Base-by-base conservation (phyloP, 768 basidiomycete species). In the Leccinum sublutescens region DNA sequence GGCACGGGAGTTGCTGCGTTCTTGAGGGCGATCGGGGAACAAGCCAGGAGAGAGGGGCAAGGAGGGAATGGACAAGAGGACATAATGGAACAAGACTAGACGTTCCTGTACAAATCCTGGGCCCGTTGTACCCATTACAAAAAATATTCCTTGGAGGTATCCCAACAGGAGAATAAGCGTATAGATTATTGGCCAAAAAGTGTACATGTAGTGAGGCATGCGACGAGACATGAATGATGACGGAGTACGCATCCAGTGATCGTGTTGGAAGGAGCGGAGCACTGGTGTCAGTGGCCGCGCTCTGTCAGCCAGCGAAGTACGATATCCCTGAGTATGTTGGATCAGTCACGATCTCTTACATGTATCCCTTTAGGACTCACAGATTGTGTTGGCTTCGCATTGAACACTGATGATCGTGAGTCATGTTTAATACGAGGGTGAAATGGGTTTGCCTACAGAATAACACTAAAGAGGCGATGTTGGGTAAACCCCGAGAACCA, bases 351-450 rank as follows among this genome's bases (percentile, higher is more conserved):
- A 17, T 17, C 12, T 2, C 19, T 27, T 40, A 33, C 27, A 3
- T 5, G 3, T 21, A 10, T 52, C 6, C 9, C 7, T 11, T 3
- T 19, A 9, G 27, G 34, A 71, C 89, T 56, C 65, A 91, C 88
- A 97, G 77, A 70, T 97, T 97, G 73, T 97, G 93, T 73, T 92
- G 90, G 68, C 87, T 95, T 75, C 95, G 95, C 89, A 96, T 95
- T 2, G 93, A 97, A 71, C 94, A 96, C 95, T 97, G 65, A 1
- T 51, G 23, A 36, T 38, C 33, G 25, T 61, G 47, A 57, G 60
- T 23, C 15, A 49, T 5, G 36, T 33, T 7, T 9, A 52, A 50
- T 49, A 36, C 36, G 33, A 53, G n/a, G 23, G 45, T 27, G 2
- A 40, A 33, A 34, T 10, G 5, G 10, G 4, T 25, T 54, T 23